These are phyloP conservation scores for Aspergillus taichungensis DNA, from an alignment of 495 filamentous ascomycete genomes.

Conservation along the genomic window DNA sequence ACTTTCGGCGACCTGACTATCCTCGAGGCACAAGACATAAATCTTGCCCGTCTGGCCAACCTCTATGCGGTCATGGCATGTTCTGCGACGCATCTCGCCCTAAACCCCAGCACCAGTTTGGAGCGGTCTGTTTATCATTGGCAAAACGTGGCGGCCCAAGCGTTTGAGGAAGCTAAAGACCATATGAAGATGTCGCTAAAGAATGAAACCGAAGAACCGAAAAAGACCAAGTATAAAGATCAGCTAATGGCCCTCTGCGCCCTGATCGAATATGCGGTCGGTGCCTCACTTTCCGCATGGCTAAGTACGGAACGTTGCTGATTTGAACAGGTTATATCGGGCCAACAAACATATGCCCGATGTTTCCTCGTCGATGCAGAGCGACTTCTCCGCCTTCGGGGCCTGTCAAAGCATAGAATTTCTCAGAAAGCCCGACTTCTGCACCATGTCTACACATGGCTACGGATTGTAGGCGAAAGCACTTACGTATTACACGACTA, in stretches of 20 bases:
- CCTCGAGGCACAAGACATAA: conserved; percentile 19
- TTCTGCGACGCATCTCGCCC: conserved; percentile 19
- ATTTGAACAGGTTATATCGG: conserved; percentile 18
- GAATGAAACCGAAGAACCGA: conserved; percentile 19
- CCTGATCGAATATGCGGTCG: conserved; percentile 25
- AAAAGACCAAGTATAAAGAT: conserved; percentile 33
- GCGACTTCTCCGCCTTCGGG: conserved; percentile 21
- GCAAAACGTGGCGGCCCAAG: conserved; percentile 15
- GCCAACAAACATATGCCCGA: conserved; percentile 25
- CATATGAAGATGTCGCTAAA: conserved; percentile 25
- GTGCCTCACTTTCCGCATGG: not conserved
- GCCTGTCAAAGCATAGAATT: conserved; percentile 22
- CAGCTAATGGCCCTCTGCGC: conserved; percentile 29
- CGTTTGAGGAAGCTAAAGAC: conserved; percentile 22
- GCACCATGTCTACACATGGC: conserved; percentile 30
- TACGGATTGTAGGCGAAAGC: conserved; percentile 28
- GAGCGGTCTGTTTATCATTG: conserved; percentile 16
- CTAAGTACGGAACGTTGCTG: not conserved
- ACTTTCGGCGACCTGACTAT: conserved; percentile 25
- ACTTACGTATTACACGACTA: conserved; percentile 29
- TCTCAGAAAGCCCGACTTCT: conserved; percentile 27
- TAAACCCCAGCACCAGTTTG: conserved; percentile 7
- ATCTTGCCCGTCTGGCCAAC: conserved; percentile 25
- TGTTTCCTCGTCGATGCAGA: conserved; percentile 29
- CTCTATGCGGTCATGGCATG: conserved; percentile 25